phyloP scores from a whole-genome alignment of 352 stramenopile species.

The Pseudoperonospora humuli region DNA sequence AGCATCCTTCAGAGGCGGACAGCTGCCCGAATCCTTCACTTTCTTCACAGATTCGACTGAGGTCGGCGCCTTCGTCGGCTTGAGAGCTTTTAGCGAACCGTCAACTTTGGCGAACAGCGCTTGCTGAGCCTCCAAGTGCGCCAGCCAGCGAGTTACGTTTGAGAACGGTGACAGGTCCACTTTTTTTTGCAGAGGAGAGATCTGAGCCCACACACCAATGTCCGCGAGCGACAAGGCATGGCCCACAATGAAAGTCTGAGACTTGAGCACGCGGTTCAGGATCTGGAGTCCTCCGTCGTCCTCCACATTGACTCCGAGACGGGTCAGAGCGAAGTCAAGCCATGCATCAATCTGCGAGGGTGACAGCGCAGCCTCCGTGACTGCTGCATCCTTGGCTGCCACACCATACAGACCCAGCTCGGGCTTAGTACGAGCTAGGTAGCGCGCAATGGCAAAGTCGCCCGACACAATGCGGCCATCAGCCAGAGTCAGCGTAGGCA shows the following conservation, averaged over 20 bases:
- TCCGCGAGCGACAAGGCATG: conserved; percentile 93
- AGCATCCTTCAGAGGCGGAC: conserved; percentile 90
- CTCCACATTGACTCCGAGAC: conserved; percentile 28
- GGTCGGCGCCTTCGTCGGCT: conserved; percentile 20
- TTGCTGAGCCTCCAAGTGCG: conserved; percentile 47
- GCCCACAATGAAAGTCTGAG: conserved; percentile 92
- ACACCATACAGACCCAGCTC: conserved; percentile 51
- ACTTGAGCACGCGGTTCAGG: conserved; percentile 84
- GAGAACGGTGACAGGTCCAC: conserved; percentile 43
- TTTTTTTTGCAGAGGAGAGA: conserved; percentile 40
- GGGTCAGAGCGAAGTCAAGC: conserved; percentile 88
- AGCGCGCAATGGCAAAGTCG: conserved; percentile 74
- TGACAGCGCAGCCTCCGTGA: conserved; percentile 17
- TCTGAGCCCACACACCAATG: conserved; percentile 86
- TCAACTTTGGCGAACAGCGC: conserved; percentile 47
- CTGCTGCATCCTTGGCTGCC: conserved; percentile 39
- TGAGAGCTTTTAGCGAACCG: conserved; percentile 43
- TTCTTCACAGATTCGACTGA: conserved; percentile 26
- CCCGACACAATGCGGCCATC: conserved; percentile 59
- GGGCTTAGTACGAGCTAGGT: conserved; percentile 38
- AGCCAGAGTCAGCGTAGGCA: conserved; percentile 53
- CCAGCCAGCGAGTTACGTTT: conserved; percentile 73
- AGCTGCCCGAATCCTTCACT: conserved; percentile 85
- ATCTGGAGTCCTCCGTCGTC: conserved; percentile 55
- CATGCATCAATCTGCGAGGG: conserved; percentile 86